Percentiles rank a stretch among this genome's conserved stretches.
Conservation (phyloP, 805 yeast species). For the Grigorovia yakushimaensis region DNA sequence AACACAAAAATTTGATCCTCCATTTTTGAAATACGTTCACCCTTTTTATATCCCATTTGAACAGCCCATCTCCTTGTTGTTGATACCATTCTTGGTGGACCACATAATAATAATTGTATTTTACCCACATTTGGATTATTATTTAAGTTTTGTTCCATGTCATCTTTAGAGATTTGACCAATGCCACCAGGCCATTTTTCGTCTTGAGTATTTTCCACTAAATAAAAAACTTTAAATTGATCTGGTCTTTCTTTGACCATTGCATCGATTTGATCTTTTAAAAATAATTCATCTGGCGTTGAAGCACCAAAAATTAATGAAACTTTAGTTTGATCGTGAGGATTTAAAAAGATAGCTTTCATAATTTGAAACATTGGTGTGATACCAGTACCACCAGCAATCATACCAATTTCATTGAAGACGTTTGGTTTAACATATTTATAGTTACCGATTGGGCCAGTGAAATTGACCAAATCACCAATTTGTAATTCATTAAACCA, state of each 20-base stretch:
- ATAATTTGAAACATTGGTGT: conserved; percentile 93
- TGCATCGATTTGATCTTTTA: conserved; percentile 69
- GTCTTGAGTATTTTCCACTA: conserved; percentile 8
- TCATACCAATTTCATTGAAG: conserved; percentile 69
- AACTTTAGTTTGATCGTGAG: conserved; percentile 68
- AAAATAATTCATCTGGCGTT: conserved; percentile 66
- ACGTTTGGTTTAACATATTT: conserved; percentile 64
- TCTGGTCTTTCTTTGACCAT: conserved; percentile 48
- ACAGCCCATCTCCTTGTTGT: conserved; percentile 74
- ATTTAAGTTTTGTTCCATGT: conserved; percentile 56
- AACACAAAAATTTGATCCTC: conserved; percentile 88
- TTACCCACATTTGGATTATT: conserved; percentile 39
- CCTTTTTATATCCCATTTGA: conserved; percentile 67
- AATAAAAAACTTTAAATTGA: conserved; percentile 61
- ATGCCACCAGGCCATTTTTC: conserved; percentile 65
- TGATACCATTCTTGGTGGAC: conserved; percentile 88
- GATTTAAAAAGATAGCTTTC: conserved; percentile 67
- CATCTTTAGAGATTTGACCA: conserved; percentile 65
- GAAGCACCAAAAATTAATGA: conserved; percentile 75
- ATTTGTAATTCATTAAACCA: conserved; percentile 59
- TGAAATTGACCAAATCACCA: conserved; percentile 69
- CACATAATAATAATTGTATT: conserved; percentile 69
- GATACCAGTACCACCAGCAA: conserved; percentile 95
- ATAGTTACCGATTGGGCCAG: conserved; percentile 90
- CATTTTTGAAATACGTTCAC: conserved; percentile 79